Conservation (phyloP, 2,329 filamentous ascomycete genomes). For the Colletotrichum lentis region DNA sequence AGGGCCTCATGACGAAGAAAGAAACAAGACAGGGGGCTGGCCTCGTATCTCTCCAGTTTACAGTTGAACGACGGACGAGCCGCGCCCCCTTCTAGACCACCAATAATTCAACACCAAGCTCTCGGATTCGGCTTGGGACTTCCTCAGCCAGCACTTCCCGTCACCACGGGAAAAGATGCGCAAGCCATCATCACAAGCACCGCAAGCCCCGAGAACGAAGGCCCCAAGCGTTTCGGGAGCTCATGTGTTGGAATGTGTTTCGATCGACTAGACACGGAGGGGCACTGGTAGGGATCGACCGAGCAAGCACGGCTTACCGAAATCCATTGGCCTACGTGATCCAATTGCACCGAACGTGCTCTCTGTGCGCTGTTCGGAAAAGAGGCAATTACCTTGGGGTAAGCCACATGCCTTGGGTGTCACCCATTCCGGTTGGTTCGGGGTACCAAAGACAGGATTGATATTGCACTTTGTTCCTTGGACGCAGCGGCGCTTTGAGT, state of each 20-base stretch:
- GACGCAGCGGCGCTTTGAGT: background rate
- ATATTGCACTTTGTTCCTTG: background rate
- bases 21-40: background rate
- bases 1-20: background rate
- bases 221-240: background rate
- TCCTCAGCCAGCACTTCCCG: background rate
- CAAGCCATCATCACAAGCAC: background rate
- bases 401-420: background rate
- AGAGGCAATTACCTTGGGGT: background rate
- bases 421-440: background rate
- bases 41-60: background rate
- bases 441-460: background rate
- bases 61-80: background rate
- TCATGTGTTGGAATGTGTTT: background rate
- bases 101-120: background rate
- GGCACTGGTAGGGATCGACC: background rate
- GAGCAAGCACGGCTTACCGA: background rate
- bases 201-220: background rate
- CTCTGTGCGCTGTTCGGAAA: background rate
- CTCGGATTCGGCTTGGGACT: background rate
- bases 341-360: background rate
- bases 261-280: background rate
- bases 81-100: background rate
- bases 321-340: background rate
- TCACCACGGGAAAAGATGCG: background rate